A percentile compares a stretch with the other conserved stretches of the same genome.
Conservation (phyloP, 192 early-diverging fungal species). For the Allomyces macrogynus region DNA sequence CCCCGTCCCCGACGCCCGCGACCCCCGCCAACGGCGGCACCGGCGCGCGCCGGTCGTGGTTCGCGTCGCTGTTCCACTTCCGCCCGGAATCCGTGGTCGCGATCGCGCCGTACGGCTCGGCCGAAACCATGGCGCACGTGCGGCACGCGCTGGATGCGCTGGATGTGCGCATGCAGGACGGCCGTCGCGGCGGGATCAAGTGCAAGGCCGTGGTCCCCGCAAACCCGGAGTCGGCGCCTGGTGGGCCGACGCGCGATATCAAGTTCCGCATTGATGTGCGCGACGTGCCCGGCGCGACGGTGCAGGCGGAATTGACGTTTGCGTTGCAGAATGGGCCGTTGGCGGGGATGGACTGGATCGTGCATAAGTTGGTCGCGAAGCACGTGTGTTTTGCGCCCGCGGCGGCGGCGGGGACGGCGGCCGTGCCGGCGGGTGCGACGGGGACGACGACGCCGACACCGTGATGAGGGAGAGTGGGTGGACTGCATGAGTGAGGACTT, state of each 20-base stretch:
- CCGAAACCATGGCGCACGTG: not conserved
- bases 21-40: not conserved
- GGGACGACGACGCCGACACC: no score
- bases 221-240: not conserved
- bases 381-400: no score
- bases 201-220: not conserved
- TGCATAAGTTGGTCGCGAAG: no score
- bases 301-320: not conserved
- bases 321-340: not conserved
- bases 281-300: not conserved
- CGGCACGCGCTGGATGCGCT: not conserved
- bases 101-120: not conserved
- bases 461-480: no score
- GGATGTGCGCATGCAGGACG: not conserved
- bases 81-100: no score
- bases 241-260: not conserved
- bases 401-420: no score
- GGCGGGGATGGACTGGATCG: not conserved
- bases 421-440: no score
- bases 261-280: not conserved
- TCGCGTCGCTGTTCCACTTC: not conserved
- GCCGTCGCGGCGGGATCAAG: not conserved
- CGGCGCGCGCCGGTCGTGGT: not conserved
- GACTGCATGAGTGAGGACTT: no score
- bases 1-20: not conserved